phyloP scores from a whole-genome alignment of 2,329 filamentous ascomycete genomes.

The Pleurostoma richardsiae region DNA sequence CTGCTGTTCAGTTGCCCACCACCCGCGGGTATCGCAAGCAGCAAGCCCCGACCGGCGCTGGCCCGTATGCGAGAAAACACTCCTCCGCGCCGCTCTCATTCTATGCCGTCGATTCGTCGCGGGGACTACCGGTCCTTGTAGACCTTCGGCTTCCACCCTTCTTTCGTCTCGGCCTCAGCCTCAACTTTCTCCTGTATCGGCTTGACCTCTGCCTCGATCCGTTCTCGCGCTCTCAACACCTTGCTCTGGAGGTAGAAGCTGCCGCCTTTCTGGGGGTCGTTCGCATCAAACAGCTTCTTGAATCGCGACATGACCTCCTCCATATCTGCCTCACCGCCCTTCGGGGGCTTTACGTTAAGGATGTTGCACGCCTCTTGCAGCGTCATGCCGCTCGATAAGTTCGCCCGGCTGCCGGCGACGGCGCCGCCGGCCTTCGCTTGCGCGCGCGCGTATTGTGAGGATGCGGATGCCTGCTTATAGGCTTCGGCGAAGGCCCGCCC shows the following conservation, averaged over 20 bases:
- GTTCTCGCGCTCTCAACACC: constrained; percentile 82
- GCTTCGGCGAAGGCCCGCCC: constrained; percentile 90
- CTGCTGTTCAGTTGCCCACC: too few species aligned
- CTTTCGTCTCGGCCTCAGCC: constrained; percentile 71
- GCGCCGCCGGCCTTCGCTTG: constrained; percentile 53
- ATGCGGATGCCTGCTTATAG: constrained; percentile 89
- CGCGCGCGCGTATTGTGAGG: constrained; percentile 74
- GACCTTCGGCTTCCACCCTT: constrained; percentile 91
- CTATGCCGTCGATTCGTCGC: too few species aligned
- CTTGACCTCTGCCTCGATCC: constrained; percentile 82
- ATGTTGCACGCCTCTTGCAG: constrained; percentile 97
- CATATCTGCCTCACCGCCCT: constrained; percentile 70
- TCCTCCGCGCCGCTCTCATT: too few species aligned
- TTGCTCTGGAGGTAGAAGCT: constrained; percentile 99
- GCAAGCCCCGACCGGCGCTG: too few species aligned
- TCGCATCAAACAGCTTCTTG: constrained; percentile 90
- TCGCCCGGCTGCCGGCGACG: constrained; percentile 32
- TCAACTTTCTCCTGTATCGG: constrained; percentile 66
- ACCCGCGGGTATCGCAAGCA: too few species aligned
- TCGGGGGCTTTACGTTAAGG: constrained; percentile 87
- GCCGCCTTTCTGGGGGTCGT: constrained; percentile 91
- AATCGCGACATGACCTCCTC: constrained; percentile 80
- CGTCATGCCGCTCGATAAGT: constrained; percentile 67
- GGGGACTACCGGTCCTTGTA: constrained; percentile 71
- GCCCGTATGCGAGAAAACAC: too few species aligned